A percentile compares a stretch with the other conserved stretches of the same genome.
Evolutionary conservation across 768 basidiomycete species (phyloP).

Genomic region (Mycena filopes): DNA sequence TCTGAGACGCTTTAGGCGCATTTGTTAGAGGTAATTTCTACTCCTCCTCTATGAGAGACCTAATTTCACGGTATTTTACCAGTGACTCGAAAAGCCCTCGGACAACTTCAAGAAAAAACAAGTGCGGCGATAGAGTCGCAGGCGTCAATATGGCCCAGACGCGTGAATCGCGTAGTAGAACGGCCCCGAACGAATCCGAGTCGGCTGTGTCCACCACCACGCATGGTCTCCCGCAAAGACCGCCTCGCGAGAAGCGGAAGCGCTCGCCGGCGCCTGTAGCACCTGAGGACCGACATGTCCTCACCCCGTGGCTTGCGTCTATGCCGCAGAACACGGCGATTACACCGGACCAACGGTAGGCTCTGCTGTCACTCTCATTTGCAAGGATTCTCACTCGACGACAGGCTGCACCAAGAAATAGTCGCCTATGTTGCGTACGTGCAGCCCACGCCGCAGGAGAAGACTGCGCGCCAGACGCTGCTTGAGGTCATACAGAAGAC

Average conservation of each 20-base stretch:
- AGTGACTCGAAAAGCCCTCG: too few species aligned
- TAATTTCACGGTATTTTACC: too few species aligned
- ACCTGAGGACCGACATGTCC: slow-evolving; percentile 24
- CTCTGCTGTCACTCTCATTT: neutral
- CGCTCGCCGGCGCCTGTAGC: slow-evolving; percentile 25
- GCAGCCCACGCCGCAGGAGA: slow-evolving; percentile 64
- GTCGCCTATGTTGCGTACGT: slow-evolving; percentile 65
- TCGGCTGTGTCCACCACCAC: neutral
- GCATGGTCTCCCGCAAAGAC: slow-evolving; percentile 10
- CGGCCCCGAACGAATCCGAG: neutral
- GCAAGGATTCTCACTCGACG: neutral
- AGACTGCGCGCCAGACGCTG: slow-evolving; percentile 54
- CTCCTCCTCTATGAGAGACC: too few species aligned
- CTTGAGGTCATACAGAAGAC: slow-evolving; percentile 57
- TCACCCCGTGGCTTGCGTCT: slow-evolving; percentile 26
- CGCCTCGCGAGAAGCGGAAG: slow-evolving; percentile 27
- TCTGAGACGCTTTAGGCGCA: too few species aligned
- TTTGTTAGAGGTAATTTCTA: too few species aligned
- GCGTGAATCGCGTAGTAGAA: slow-evolving; percentile 6
- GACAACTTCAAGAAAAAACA: too few species aligned
- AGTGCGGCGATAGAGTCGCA: too few species aligned
- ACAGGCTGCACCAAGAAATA: slow-evolving; percentile 74
- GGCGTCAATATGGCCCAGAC: slow-evolving; percentile 4
- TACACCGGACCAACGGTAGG: slow-evolving; percentile 22
- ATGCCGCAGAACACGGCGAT: neutral